These are phyloP conservation scores for Penicillium nucicola DNA, from an alignment of 495 filamentous ascomycete species.

Conservation along the genomic window DNA sequence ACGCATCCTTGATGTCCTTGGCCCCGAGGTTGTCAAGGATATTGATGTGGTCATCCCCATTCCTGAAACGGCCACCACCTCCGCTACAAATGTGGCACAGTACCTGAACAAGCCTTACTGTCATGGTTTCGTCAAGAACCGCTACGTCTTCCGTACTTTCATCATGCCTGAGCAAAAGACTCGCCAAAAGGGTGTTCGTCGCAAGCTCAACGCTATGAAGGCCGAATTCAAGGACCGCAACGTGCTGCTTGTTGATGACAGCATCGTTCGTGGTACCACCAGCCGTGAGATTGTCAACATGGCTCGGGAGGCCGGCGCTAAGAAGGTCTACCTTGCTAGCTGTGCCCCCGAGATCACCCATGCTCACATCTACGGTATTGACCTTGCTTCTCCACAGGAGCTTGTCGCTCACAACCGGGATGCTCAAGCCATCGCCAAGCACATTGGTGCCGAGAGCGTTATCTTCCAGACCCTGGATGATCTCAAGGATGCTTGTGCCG, in stretches of 20 bases:
- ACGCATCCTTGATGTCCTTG: constrained; percentile 70
- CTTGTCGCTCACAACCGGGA: constrained; percentile 80
- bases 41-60: constrained; percentile 93
- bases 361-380: constrained; percentile 83
- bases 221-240: constrained; percentile 82
- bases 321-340: constrained; percentile 85
- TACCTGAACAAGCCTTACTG: constrained; percentile 75
- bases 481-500: constrained; percentile 74
- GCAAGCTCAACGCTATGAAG: constrained; percentile 74
- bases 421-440: constrained; percentile 62
- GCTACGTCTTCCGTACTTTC: constrained; percentile 94
- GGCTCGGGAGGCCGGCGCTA: constrained; percentile 87
- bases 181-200: constrained; percentile 62
- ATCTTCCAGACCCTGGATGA: constrained; percentile 88
- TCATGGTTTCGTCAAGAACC: constrained; percentile 89
- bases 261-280: constrained; percentile 90
- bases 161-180: constrained; percentile 90
- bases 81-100: constrained; percentile 76
- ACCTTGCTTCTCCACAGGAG: constrained; percentile 78
- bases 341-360: constrained; percentile 85
- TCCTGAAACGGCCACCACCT: constrained; percentile 82
- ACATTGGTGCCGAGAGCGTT: constrained; percentile 88
- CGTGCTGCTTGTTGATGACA: constrained; percentile 88
- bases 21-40: constrained; percentile 69
- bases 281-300: constrained; percentile 88